Evolutionary conservation across 352 stramenopile species (phyloP).

Genomic region (Pythium phragmitis): DNA sequence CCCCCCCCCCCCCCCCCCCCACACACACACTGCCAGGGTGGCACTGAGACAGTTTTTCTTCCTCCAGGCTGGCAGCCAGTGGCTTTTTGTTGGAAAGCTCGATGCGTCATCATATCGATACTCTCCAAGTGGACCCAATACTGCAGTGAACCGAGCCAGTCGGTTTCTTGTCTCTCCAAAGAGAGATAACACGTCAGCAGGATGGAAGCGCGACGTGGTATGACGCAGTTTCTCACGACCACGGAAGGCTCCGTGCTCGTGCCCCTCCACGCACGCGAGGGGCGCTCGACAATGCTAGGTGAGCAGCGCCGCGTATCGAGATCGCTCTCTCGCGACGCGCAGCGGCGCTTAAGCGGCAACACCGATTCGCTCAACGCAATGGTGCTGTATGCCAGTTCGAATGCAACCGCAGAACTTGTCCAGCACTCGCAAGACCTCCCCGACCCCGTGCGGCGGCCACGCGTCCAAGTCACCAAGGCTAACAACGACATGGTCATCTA

Average conservation of each 20-base stretch:
- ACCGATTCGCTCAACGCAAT: conserved; percentile 6
- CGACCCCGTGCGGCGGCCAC: background rate
- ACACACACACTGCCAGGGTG: too few species aligned
- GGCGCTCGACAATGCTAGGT: background rate
- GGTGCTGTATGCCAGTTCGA: conserved; percentile 2
- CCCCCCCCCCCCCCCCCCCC: too few species aligned
- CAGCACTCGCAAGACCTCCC: conserved; percentile 16
- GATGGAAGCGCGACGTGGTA: background rate
- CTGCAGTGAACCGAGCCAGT: too few species aligned
- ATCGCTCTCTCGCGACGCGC: conserved; percentile 4
- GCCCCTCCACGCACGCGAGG: background rate
- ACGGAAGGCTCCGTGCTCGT: conserved; percentile 6
- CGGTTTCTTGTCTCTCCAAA: too few species aligned
- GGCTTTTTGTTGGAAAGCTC: too few species aligned
- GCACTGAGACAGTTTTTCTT: too few species aligned
- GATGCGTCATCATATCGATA: too few species aligned
- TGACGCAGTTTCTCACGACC: conserved; percentile 10
- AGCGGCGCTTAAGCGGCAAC: conserved; percentile 1
- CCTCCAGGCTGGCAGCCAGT: too few species aligned
- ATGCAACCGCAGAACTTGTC: conserved; percentile 5
- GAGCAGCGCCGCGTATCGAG: background rate
- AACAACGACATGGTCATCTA: conserved; percentile 14
- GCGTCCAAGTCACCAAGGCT: background rate
- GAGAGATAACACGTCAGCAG: too few species aligned
- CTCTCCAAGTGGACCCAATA: too few species aligned